Conservation (phyloP, 345 rosid species). For the Brassica juncea region DNA sequence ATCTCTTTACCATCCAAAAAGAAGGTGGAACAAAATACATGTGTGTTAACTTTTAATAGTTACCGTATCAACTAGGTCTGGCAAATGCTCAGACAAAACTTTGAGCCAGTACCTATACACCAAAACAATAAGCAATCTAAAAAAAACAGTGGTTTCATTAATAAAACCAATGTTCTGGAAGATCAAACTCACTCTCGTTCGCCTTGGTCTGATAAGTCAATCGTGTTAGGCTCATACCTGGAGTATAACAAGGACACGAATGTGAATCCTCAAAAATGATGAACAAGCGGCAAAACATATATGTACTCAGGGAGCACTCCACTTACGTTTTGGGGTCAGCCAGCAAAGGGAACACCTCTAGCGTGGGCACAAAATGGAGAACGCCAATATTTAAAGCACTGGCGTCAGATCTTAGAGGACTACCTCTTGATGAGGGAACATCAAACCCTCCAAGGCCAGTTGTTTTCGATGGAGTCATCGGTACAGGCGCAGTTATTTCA, state of each 20-base stretch:
- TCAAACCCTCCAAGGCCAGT: slow-evolving; percentile 99
- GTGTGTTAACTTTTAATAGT: not conserved
- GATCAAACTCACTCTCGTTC: slow-evolving; percentile 82
- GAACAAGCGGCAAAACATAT: not conserved
- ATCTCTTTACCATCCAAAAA: not conserved
- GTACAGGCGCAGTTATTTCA: slow-evolving; percentile 97
- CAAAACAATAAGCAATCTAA: slow-evolving; percentile 9
- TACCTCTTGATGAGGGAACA: slow-evolving; percentile 92
- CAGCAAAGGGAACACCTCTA: slow-evolving; percentile 92
- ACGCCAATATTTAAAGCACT: slow-evolving; percentile 95
- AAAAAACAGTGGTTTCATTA: not conserved
- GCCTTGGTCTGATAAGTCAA: slow-evolving; percentile 80
- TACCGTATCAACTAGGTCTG: slow-evolving; percentile 97
- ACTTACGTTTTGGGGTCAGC: slow-evolving; percentile 80
- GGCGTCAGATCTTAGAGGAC: slow-evolving; percentile 90
- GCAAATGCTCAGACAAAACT: slow-evolving; percentile 86
- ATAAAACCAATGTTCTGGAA: slow-evolving; percentile 6
- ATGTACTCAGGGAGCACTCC: slow-evolving; percentile 39
- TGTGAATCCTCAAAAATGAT: not conserved
- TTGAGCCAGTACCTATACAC: slow-evolving; percentile 89
- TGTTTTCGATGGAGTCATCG: slow-evolving; percentile 91
- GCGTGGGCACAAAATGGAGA: slow-evolving; percentile 91
- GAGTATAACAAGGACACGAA: slow-evolving; percentile 13
- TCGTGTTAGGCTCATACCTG: slow-evolving; percentile 98
- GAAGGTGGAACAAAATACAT: not conserved